Evolutionary conservation across 768 basidiomycete genomes (phyloP), one percentile per base, ranked within the genome.

Genomic region (Baorangia bicolor): DNA sequence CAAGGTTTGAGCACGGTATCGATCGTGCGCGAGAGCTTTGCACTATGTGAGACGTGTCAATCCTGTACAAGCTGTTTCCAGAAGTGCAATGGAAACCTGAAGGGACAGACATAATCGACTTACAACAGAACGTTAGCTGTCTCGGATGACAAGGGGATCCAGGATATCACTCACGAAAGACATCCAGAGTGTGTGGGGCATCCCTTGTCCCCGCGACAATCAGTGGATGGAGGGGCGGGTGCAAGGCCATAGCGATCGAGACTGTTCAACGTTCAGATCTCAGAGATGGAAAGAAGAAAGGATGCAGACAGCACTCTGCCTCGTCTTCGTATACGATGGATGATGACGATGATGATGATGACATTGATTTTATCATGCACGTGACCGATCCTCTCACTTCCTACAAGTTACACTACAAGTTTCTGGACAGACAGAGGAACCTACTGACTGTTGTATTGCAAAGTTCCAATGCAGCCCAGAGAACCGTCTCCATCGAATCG

Each of bases 51-150:
- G 28, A 14, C 16, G 6, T 18, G 20, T 69, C 37, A 59, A 47
- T 38, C 2, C 2, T 34, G 4, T 34, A 35, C 11, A 18, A 4
- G 4, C 4, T 3, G 10, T 21, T 8, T 23, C 0, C 5, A 43
- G 18, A 53, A 30, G 11, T 12, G 34, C 1, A 21, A 33, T 12
- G 10, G 18, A 25, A 37, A 86, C 87, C 87, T 90, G 78, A 77
- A 93, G 1, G 91, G 91, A 63, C 92, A 94, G 63, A 92, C 89
- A 69, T 90, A 92, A 71, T 93, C 92, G 74, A 92, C 90, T 92
- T 59, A 1, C 7, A 34, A 53, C 16, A 38, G 14, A 11, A 38
- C 18, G 14, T 53, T 13, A 55, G 45, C 20, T 16, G 27, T 49
- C 21, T 40, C 1, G 33, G 11, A 11, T 11, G 18, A 35, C 41